Base-by-base conservation (phyloP, 2,329 filamentous ascomycete species). In the Claviceps spartinae region DNA sequence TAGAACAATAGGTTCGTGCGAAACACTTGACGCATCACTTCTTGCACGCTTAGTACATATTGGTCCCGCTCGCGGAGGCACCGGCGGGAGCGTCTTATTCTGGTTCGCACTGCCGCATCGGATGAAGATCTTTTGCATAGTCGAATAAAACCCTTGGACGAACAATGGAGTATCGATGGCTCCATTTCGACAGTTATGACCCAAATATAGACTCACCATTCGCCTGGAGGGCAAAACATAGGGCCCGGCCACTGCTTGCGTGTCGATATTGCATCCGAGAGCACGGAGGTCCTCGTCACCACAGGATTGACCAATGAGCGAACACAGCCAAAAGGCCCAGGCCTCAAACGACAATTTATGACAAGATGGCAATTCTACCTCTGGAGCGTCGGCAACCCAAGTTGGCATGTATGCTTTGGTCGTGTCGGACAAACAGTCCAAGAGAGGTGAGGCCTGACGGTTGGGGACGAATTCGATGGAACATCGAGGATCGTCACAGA, bases 291-390 rank as follows among this genome's bases (percentile, higher is more conserved):
- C 69, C 3, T 53, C 48, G 51, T 72, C 67, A 7, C 60, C 53
- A 18, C 59, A 61, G 4, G 71, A 57, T 46, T 72, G 68, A 1
- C 68, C 69, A 9, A 71, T 61, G 47, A 71, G 62, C 5, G 67
- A 63, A 54, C 69, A 69, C 3, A 71, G 57, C 68, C 69, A 72
- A 47, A 72, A 71, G 1, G 65, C 67, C 67, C 68, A 71, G 1
- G 63, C 54, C 52, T 71, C 68, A 38, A 69, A 71, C 1, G 65
- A 61, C 4, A 63, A 59, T 1, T 60, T 62, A 40, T 68, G 65
- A 34, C 68, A 69, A 5, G 61, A 62, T 14, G 60, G 55, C 16
- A 58, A 57, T n/a, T 64, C 58, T 37, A 58, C 60, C 13, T 54
- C 57, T 16, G 60, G 58, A 6, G 66, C 61, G 20, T 63, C 62